Evolutionary conservation across 768 basidiomycete genomes (phyloP).

Genomic region (Pilatotrama ljubarskyi): DNA sequence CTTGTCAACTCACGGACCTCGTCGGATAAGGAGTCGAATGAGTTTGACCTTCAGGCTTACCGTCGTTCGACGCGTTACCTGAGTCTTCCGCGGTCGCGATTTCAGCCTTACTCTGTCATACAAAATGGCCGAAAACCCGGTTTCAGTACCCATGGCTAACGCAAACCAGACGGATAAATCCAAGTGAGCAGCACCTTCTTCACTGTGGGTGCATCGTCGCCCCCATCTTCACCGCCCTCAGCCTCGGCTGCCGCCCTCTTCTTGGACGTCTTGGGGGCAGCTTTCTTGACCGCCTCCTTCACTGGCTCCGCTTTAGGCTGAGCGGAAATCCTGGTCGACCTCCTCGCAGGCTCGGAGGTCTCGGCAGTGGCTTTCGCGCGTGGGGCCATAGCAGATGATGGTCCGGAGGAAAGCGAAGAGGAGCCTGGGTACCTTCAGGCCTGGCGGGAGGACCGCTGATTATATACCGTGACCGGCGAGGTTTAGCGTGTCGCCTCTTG

Average conservation of each 20-base stretch:
- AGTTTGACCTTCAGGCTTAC: slow-evolving; percentile 1
- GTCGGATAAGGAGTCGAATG: not conserved
- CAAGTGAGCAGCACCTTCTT: no score
- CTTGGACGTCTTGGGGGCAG: slow-evolving; percentile 35
- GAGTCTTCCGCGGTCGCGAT: slow-evolving; percentile 6
- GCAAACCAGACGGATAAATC: no score
- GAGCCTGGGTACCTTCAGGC: slow-evolving; percentile 17
- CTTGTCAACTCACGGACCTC: not conserved
- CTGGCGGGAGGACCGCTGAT: not conserved
- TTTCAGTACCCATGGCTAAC: no score
- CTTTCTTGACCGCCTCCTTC: slow-evolving; percentile 36
- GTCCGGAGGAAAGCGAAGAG: slow-evolving; percentile 4
- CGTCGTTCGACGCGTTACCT: slow-evolving; percentile 1
- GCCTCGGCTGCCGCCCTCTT: slow-evolving; percentile 36
- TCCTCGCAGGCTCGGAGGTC: slow-evolving; percentile 44
- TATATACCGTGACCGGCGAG: slow-evolving; percentile 13
- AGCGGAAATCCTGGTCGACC: slow-evolving; percentile 57
- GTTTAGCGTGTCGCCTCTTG: slow-evolving; percentile 18
- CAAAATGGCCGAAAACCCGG: not conserved
- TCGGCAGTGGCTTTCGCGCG: slow-evolving; percentile 25
- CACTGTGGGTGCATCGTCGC: slow-evolving; percentile 20
- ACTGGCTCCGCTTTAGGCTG: slow-evolving; percentile 41
- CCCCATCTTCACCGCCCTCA: slow-evolving; percentile 20
- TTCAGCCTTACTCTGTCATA: slow-evolving; percentile 19
- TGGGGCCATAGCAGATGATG: slow-evolving; percentile 14